These are phyloP conservation scores for Mallotus nudiflorus DNA, from an alignment of 345 rosid species.

Conservation along the genomic window DNA sequence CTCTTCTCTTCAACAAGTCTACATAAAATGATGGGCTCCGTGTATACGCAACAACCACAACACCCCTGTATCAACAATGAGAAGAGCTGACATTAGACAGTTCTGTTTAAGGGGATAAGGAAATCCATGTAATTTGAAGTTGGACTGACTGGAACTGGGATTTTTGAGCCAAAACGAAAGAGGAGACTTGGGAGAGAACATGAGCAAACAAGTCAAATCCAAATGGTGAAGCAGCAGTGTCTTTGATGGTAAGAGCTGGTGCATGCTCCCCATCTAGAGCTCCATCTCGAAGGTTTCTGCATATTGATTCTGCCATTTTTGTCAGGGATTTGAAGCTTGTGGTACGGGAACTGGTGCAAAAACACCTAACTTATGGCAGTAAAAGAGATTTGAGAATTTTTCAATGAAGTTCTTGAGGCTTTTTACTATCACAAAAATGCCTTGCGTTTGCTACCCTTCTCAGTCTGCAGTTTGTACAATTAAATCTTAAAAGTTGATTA, in stretches of 20 bases:
- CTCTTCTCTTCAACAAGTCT: conserved; percentile 52
- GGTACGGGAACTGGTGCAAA: not conserved
- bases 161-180: conserved; percentile 64
- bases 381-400: not conserved
- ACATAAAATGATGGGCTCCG: conserved; percentile 70
- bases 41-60: conserved; percentile 63
- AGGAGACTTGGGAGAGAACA: conserved; percentile 60
- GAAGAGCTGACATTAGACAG: not conserved
- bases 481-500: no score
- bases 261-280: conserved; percentile 78
- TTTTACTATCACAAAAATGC: no score
- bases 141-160: conserved; percentile 62
- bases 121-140: not conserved
- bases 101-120: not conserved
- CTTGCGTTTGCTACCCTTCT: no score
- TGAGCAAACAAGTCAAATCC: conserved; percentile 62
- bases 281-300: conserved; percentile 81
- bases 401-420: not conserved
- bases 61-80: conserved; percentile 41
- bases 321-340: not conserved
- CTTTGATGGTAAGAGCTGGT: conserved; percentile 75
- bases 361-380: conserved; percentile 30
- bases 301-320: conserved; percentile 71
- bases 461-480: no score
- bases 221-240: conserved; percentile 60